A percentile compares a stretch with the other conserved stretches of the same genome.
Conservation (phyloP, 306 rosid species). For the Acacia confusa region DNA sequence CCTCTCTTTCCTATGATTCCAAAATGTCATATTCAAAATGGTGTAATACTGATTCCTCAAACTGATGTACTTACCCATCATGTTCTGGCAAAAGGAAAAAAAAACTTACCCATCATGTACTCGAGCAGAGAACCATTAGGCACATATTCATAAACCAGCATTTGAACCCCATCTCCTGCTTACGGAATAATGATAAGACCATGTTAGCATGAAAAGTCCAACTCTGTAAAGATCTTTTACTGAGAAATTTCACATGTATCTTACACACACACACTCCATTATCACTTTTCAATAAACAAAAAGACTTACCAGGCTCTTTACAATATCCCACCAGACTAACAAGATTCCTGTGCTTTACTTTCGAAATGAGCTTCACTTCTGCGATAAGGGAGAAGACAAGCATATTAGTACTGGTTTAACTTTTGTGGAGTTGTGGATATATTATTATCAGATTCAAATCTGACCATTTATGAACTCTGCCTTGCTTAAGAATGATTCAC, state of each 20-base stretch:
- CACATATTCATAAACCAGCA: slow-evolving; percentile 73
- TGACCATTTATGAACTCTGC: slow-evolving; percentile 79
- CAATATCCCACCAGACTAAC: slow-evolving; percentile 77
- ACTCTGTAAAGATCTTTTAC: slow-evolving; percentile 13
- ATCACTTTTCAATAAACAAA: background rate
- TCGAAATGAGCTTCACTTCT: slow-evolving; percentile 74
- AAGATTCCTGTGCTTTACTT: slow-evolving; percentile 69
- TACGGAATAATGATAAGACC: slow-evolving; percentile 29
- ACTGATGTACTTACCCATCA: slow-evolving; percentile 24
- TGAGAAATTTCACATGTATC: background rate
- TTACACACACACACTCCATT: background rate
- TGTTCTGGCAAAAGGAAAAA: background rate
- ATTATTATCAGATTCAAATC: slow-evolving; percentile 2
- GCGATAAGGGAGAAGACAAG: slow-evolving; percentile 28
- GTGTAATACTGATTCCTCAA: too few species aligned
- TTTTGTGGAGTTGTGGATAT: slow-evolving; percentile 4
- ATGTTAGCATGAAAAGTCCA: slow-evolving; percentile 18
- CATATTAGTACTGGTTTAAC: slow-evolving; percentile 8
- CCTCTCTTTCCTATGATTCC: slow-evolving; percentile 46
- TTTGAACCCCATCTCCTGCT: slow-evolving; percentile 50
- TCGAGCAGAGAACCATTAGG: slow-evolving; percentile 84
- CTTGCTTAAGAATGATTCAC: slow-evolving; percentile 47
- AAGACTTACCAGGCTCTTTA: slow-evolving; percentile 65
- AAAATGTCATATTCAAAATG: background rate
- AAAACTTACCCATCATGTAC: slow-evolving; percentile 48